Conservation (phyloP, 352 stramenopile genomes). For the Globisporangium paddicum region DNA sequence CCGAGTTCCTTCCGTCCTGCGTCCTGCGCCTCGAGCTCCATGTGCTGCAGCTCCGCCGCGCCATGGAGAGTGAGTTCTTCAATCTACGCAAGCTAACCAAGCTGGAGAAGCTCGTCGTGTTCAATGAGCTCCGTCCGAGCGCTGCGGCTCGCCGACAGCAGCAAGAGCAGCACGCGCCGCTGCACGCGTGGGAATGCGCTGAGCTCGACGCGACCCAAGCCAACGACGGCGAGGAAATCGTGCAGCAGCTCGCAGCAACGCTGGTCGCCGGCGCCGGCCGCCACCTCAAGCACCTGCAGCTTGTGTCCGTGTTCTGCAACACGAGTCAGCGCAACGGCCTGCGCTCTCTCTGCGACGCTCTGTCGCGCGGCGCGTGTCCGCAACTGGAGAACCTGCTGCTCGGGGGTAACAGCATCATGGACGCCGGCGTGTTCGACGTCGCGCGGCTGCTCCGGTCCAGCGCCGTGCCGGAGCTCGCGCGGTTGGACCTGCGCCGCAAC, state of each 20-base stretch:
- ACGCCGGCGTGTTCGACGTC: slow-evolving; percentile 45
- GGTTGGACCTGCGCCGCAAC: slow-evolving; percentile 62
- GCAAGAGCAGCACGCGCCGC: slow-evolving; percentile 11
- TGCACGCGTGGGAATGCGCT: slow-evolving; percentile 59
- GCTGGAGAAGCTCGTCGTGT: slow-evolving; percentile 54
- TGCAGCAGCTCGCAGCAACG: slow-evolving; percentile 35
- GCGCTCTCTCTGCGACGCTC: slow-evolving; percentile 29
- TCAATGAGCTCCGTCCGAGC: slow-evolving; percentile 20
- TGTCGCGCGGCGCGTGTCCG: slow-evolving; percentile 43
- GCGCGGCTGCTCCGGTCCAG: slow-evolving; percentile 33
- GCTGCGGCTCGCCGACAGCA: background rate
- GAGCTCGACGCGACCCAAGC: slow-evolving; percentile 50
- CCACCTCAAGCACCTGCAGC: slow-evolving; percentile 47
- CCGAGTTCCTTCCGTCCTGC: slow-evolving; percentile 45
- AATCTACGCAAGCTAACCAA: slow-evolving; percentile 41
- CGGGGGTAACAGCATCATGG: slow-evolving; percentile 60
- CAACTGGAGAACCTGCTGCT: slow-evolving; percentile 51
- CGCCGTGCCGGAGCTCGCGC: slow-evolving; percentile 29
- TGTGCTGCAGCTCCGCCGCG: slow-evolving; percentile 30
- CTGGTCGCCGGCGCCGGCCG: slow-evolving; percentile 32
- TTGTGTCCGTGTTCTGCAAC: slow-evolving; percentile 72
- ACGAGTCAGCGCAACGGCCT: slow-evolving; percentile 51
- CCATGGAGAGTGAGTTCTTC: slow-evolving; percentile 19
- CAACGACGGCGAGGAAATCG: slow-evolving; percentile 49
- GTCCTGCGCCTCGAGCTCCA: slow-evolving; percentile 42